Conservation (phyloP, 2,329 filamentous ascomycete genomes). For the Geosmithia morbida region DNA sequence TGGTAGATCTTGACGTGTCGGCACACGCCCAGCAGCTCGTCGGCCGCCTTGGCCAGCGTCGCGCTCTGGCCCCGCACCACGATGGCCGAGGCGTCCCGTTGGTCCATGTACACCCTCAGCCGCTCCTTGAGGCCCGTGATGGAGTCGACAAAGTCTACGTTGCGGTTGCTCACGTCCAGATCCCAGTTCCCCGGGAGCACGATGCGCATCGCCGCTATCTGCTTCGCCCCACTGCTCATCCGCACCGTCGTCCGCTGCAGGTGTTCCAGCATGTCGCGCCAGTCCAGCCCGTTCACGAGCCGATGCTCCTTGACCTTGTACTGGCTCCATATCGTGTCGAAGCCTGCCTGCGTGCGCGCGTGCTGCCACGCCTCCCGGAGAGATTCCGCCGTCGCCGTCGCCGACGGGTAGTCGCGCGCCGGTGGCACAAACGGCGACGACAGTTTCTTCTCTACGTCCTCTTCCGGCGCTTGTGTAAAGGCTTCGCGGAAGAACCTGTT, state of each 20-base stretch:
- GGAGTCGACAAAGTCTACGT: conserved; percentile 18
- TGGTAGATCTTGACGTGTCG: conserved; percentile 17
- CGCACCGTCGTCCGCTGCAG: conserved; percentile 21
- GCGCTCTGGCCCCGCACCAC: conserved; percentile 16
- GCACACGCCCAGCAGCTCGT: conserved; percentile 16
- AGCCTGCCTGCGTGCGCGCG: conserved; percentile 19
- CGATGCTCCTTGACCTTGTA: conserved; percentile 11
- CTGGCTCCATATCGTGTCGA: conserved; percentile 17
- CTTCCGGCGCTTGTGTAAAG: neutral
- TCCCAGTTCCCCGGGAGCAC: conserved; percentile 18
- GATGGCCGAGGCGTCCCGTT: conserved; percentile 13
- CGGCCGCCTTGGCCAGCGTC: conserved; percentile 16
- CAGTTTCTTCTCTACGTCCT: neutral
- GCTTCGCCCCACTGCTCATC: conserved; percentile 11
- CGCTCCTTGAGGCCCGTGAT: conserved; percentile 16
- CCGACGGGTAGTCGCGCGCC: conserved; percentile 1
- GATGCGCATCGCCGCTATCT: conserved; percentile 20
- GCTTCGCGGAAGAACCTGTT: conserved; percentile 1
- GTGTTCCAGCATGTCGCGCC: conserved; percentile 21
- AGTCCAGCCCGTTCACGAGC: conserved; percentile 11
- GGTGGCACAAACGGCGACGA: conserved; percentile 3
- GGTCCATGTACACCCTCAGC: conserved; percentile 18
- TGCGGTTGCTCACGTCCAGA: conserved; percentile 17
- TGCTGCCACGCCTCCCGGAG: conserved; percentile 9
- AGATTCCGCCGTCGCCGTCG: neutral